Evolutionary conservation across 2,329 filamentous ascomycete species (phyloP).

Genomic region (Colletotrichum tamarilloi): DNA sequence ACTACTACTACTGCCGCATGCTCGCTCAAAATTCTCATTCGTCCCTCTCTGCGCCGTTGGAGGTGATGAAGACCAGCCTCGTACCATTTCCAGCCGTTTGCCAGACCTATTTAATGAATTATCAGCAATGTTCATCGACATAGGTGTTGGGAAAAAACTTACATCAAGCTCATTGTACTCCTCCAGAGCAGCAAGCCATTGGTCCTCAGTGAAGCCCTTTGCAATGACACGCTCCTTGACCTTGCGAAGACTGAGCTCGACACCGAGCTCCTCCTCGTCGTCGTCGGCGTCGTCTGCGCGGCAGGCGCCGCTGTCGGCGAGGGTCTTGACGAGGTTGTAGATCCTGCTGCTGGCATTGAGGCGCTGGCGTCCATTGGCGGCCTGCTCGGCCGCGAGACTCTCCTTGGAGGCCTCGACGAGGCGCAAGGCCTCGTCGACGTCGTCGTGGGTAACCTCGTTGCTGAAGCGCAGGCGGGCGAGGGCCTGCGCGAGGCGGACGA

Average conservation of each 20-base stretch:
- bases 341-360: conserved; percentile 89
- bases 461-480: conserved; percentile 92
- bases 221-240: conserved; percentile 93
- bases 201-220: conserved; percentile 96
- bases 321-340: conserved; percentile 90
- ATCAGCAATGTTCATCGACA: conserved; percentile 48
- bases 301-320: conserved; percentile 88
- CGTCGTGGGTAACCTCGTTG: conserved; percentile 85
- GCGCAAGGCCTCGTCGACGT: conserved; percentile 94
- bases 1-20: not conserved
- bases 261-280: conserved; percentile 61
- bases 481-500: conserved; percentile 93
- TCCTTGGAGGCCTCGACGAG: conserved; percentile 95
- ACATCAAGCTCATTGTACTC: conserved; percentile 92
- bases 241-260: conserved; percentile 86
- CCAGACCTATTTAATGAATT: conserved; percentile 69
- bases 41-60: conserved; percentile 32
- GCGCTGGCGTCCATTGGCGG: conserved; percentile 68
- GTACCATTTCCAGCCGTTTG: conserved; percentile 79
- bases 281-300: conserved; percentile 75
- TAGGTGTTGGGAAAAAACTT: conserved; percentile 59
- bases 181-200: conserved; percentile 86
- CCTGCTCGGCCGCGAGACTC: conserved; percentile 79
- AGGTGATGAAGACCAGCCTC: conserved; percentile 76
- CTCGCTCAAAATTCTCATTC: not conserved